Evolutionary conservation across 352 stramenopile species (phyloP).

Genomic region (Stephanocyclus meneghinianus): DNA sequence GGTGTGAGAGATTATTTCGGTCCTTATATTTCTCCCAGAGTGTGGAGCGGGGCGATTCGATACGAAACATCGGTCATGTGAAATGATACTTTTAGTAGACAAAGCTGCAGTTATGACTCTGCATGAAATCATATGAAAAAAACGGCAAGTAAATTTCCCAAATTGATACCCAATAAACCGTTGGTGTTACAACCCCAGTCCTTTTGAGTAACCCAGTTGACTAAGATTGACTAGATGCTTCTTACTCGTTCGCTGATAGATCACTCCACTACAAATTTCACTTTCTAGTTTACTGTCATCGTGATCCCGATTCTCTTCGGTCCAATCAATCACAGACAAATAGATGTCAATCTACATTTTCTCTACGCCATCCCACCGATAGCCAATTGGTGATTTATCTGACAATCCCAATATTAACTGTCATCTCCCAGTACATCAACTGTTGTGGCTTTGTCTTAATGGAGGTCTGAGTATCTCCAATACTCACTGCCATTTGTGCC

Average conservation of each 20-base stretch:
- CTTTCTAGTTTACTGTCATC: constrained; percentile 17
- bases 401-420: too few species aligned
- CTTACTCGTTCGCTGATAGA: constrained; percentile 36
- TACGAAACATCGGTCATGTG: not conserved
- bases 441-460: too few species aligned
- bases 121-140: not conserved
- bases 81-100: not conserved
- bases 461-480: too few species aligned
- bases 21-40: constrained; percentile 8
- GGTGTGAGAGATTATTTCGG: constrained; percentile 23
- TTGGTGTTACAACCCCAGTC: constrained; percentile 1
- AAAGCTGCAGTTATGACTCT: not conserved
- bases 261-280: constrained; percentile 46
- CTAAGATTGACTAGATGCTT: constrained; percentile 36
- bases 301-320: constrained; percentile 36
- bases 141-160: not conserved
- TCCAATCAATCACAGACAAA: constrained; percentile 37
- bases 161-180: too few species aligned
- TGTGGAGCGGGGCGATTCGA: constrained; percentile 19
- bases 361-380: constrained; percentile 37
- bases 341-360: constrained; percentile 13
- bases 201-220: constrained; percentile 44
- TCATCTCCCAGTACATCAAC: too few species aligned
- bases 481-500: too few species aligned
- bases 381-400: too few species aligned